Percentiles rank a stretch among this genome's conserved stretches.
Conservation (phyloP, 331 rosid genomes). For the Phaseolus coccineus region DNA sequence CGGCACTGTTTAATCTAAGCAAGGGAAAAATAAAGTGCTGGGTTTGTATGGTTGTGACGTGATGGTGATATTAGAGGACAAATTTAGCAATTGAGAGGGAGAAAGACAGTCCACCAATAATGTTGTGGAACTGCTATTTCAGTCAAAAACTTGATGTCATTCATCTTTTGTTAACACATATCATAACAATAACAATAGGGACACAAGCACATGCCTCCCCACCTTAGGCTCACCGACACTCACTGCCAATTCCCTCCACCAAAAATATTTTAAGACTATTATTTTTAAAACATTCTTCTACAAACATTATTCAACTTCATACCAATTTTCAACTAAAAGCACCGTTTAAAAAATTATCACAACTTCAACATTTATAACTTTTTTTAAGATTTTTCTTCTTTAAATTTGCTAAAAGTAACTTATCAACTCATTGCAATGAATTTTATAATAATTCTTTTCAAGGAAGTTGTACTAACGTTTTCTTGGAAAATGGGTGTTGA, state of each 20-base stretch:
- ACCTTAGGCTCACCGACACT: conserved; percentile 46
- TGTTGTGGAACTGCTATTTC: conserved; percentile 29
- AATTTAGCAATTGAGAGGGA: conserved; percentile 31
- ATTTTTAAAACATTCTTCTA: background rate
- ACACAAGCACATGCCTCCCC: conserved; percentile 40
- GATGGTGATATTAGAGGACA: background rate
- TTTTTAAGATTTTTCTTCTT: too few relatives aligned
- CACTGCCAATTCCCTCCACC: background rate
- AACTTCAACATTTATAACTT: too few relatives aligned
- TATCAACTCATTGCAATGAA: too few relatives aligned
- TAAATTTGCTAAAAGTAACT: too few relatives aligned
- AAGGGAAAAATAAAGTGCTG: background rate
- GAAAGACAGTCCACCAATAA: conserved; percentile 43
- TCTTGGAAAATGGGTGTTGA: too few relatives aligned
- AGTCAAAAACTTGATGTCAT: background rate
- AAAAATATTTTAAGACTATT: background rate
- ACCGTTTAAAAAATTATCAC: too few relatives aligned
- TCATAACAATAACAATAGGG: background rate
- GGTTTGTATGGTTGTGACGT: conserved; percentile 14
- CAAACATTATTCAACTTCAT: background rate
- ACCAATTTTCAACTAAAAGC: background rate
- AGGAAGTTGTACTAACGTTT: too few relatives aligned
- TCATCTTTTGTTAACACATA: conserved; percentile 1
- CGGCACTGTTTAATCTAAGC: too few relatives aligned
- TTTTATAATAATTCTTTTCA: too few relatives aligned